Percentiles rank a stretch among this genome's conserved stretches.
Evolutionary conservation across 768 basidiomycete species (phyloP).

Genomic region (Phanerochaete carnosa): DNA sequence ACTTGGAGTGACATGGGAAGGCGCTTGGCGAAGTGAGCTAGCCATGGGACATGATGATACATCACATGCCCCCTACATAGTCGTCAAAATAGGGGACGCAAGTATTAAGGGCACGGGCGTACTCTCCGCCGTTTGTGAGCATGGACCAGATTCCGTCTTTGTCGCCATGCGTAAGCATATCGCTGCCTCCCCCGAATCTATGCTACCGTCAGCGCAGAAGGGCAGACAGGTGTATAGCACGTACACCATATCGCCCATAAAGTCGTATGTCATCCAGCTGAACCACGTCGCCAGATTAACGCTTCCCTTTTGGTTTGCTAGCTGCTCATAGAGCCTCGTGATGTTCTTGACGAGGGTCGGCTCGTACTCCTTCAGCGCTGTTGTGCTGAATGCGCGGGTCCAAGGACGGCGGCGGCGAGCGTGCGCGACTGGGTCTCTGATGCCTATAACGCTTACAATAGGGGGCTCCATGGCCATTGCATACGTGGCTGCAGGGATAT

Average conservation of each 20-base stretch:
- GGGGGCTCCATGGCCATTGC: too few relatives aligned
- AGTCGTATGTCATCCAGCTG: slow-evolving; percentile 37
- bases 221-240: too few relatives aligned
- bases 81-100: too few relatives aligned
- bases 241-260: too few relatives aligned
- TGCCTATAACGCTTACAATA: too few relatives aligned
- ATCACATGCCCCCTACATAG: too few relatives aligned
- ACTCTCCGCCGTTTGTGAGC: slow-evolving; percentile 45
- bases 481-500: slow-evolving; percentile 30
- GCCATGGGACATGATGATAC: slow-evolving; percentile 4
- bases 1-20: background rate
- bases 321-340: background rate
- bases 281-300: slow-evolving; percentile 32
- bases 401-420: slow-evolving; percentile 37
- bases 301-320: slow-evolving; percentile 11
- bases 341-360: slow-evolving; percentile 30
- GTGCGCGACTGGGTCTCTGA: too few relatives aligned
- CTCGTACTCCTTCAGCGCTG: slow-evolving; percentile 43
- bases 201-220: too few relatives aligned
- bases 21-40: background rate
- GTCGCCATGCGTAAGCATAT: slow-evolving; percentile 35
- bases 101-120: too few relatives aligned
- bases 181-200: slow-evolving; percentile 38
- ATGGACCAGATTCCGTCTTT: too few relatives aligned
- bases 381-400: slow-evolving; percentile 38